Evolutionary conservation across 345 rosid genomes (phyloP).

Genomic region (Gossypium thurberi): DNA sequence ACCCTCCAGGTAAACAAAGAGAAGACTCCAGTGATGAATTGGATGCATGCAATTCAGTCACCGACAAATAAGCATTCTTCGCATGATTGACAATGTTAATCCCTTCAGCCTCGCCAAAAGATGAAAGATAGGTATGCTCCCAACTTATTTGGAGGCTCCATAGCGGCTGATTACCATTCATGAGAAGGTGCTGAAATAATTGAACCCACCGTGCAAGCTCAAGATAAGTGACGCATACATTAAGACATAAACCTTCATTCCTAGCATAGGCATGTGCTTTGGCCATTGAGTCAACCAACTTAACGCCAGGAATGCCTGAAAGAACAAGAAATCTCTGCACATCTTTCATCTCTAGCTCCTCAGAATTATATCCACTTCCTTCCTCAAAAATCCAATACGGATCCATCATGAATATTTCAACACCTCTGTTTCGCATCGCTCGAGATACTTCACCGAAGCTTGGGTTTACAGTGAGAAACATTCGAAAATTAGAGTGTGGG

Average conservation of each 20-base stretch:
- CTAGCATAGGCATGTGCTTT: constrained; percentile 73
- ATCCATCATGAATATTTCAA: constrained; percentile 87
- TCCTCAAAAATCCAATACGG: constrained; percentile 73
- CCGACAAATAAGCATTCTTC: constrained; percentile 40
- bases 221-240: constrained; percentile 58
- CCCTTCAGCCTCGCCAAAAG: constrained; percentile 69
- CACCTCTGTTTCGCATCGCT: constrained; percentile 98
- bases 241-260: constrained; percentile 40
- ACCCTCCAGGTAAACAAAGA: constrained; percentile 73
- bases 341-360: constrained; percentile 53
- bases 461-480: constrained; percentile 88
- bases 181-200: constrained; percentile 69
- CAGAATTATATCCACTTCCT: constrained; percentile 26
- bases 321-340: constrained; percentile 60
- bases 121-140: constrained; percentile 85
- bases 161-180: constrained; percentile 54
- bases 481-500: constrained; percentile 80
- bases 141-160: constrained; percentile 90
- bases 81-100: constrained; percentile 50
- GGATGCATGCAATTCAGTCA: constrained; percentile 20
- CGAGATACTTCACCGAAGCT: constrained; percentile 85
- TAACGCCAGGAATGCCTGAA: constrained; percentile 61
- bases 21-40: constrained; percentile 25
- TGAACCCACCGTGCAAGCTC: constrained; percentile 89
- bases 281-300: constrained; percentile 74